These are phyloP conservation scores for Begonia peltatifolia DNA, from an alignment of 306 rosid genomes.

Conservation along the genomic window DNA sequence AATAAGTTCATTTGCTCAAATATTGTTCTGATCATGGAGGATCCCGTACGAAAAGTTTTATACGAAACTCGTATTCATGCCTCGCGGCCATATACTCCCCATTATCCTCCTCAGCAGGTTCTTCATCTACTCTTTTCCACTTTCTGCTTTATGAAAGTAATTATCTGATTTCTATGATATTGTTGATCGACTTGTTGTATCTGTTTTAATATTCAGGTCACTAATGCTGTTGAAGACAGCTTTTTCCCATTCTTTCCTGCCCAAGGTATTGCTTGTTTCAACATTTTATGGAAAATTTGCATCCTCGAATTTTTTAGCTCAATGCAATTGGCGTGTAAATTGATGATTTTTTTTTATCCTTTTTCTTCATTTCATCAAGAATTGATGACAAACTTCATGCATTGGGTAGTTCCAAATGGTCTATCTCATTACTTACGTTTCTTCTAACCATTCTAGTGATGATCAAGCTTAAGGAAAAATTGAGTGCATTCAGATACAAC, in stretches of 20 bases:
- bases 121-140: neutral
- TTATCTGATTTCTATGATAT: too few species aligned
- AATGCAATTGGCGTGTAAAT: neutral
- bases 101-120: constrained; percentile 51
- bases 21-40: constrained; percentile 31
- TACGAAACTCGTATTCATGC: constrained; percentile 68
- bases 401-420: too few species aligned
- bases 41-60: constrained; percentile 21
- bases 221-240: constrained; percentile 24
- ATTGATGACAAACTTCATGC: too few species aligned
- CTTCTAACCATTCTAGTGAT: constrained; percentile 28
- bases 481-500: constrained; percentile 47
- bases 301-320: neutral
- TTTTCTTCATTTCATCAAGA: too few species aligned
- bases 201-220: constrained; percentile 25
- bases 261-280: constrained; percentile 32
- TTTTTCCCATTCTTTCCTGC: constrained; percentile 42
- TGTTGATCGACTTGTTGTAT: neutral
- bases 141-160: neutral
- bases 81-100: constrained; percentile 35
- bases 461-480: constrained; percentile 58
- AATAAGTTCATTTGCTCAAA: too few species aligned
- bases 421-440: neutral
- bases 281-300: too few species aligned
- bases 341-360: neutral